Conservation (phyloP, 2,329 filamentous ascomycete species). For the Aspergillus brunneoviolaceus region DNA sequence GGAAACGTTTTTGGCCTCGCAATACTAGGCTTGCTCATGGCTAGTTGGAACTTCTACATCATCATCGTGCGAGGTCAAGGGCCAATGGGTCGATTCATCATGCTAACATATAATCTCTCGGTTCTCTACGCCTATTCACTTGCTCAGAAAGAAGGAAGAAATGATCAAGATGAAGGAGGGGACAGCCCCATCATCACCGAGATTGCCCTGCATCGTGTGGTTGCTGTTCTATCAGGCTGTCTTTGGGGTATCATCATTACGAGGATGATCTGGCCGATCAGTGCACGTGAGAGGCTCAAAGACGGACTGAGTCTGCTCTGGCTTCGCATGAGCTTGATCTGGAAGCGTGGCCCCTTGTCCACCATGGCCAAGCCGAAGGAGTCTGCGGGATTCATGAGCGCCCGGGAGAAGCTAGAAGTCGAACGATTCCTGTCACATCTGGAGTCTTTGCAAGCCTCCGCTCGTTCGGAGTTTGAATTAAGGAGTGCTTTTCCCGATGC, state of each 20-base stretch:
- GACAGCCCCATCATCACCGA: conserved; percentile 79
- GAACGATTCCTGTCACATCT: conserved; percentile 75
- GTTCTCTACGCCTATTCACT: conserved; percentile 93
- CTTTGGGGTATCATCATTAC: conserved; percentile 92
- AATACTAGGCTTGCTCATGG: conserved; percentile 77
- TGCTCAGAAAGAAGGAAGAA: conserved; percentile 72
- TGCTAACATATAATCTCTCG: conserved; percentile 94
- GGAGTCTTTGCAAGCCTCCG: conserved; percentile 69
- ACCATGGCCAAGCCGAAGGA: conserved; percentile 63
- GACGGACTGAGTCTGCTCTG: conserved; percentile 88
- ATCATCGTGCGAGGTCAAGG: conserved; percentile 82
- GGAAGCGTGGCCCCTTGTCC: conserved; percentile 87
- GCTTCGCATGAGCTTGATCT: conserved; percentile 91
- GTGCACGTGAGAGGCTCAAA: conserved; percentile 81
- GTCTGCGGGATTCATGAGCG: conserved; percentile 71
- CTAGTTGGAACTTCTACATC: conserved; percentile 82
- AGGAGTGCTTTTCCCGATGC: conserved; percentile 79
- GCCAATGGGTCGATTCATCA: conserved; percentile 87
- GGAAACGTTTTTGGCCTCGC: conserved; percentile 75
- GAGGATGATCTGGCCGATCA: conserved; percentile 88
- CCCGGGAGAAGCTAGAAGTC: conserved; percentile 83
- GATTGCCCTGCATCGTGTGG: conserved; percentile 83
- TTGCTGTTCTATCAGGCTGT: conserved; percentile 81
- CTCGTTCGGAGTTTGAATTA: conserved; percentile 84
- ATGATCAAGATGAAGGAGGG: conserved; percentile 84